phyloP scores from a whole-genome alignment of 1,284 basidiomycete species.

The Apiotrichum akiyoshidainum region DNA sequence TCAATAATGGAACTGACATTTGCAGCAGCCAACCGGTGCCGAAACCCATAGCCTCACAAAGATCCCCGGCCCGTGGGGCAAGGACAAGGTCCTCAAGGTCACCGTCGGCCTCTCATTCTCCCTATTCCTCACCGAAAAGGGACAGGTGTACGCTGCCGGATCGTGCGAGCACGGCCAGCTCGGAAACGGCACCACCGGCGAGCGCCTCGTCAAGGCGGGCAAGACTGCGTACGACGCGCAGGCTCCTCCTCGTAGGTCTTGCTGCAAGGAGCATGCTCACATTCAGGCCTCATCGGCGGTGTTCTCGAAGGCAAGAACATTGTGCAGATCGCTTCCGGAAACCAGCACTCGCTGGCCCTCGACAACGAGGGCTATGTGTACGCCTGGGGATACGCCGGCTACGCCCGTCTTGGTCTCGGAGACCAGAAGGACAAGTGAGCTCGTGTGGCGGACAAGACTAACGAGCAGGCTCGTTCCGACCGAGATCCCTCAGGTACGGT shows the following conservation, averaged over 20 bases:
- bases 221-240: constrained; percentile 80
- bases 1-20: background rate
- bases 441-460: too few relatives aligned
- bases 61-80: constrained; percentile 42
- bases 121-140: constrained; percentile 71
- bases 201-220: constrained; percentile 77
- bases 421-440: constrained; percentile 66
- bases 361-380: constrained; percentile 76
- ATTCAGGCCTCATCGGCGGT: constrained; percentile 64
- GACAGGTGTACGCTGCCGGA: constrained; percentile 85
- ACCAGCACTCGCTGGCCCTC: constrained; percentile 78
- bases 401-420: constrained; percentile 57
- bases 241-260: constrained; percentile 62
- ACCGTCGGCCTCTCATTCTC: constrained; percentile 81
- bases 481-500: constrained; percentile 60
- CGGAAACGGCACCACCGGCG: constrained; percentile 70
- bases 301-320: constrained; percentile 68
- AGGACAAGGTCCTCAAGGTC: constrained; percentile 47
- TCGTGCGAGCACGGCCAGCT: constrained; percentile 90
- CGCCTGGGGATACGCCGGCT: constrained; percentile 61
- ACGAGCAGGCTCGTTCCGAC: constrained; percentile 60
- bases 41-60: constrained; percentile 29
- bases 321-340: constrained; percentile 73
- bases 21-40: constrained; percentile 16
- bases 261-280: background rate